Percentiles rank a stretch among this genome's conserved stretches.
Conservation (phyloP, 352 stramenopile genomes). For the Phytophthora megakarya region DNA sequence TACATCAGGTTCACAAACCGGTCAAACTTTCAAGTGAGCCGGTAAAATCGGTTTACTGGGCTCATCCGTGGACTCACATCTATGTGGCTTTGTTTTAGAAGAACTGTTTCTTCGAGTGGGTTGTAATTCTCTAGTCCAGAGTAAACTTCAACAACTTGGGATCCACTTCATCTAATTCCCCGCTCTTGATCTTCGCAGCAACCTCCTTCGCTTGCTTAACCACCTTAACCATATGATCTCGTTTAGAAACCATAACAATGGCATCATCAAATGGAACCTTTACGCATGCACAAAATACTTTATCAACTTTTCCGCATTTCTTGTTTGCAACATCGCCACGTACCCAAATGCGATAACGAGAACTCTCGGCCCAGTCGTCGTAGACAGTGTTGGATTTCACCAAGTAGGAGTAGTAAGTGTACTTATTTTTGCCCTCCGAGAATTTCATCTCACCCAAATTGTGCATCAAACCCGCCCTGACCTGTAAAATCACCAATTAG, state of each 20-base stretch:
- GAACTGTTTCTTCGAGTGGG: no score
- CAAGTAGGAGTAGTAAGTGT: constrained; percentile 9
- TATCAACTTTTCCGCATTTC: background rate
- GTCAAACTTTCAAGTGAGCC: no score
- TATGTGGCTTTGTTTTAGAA: no score
- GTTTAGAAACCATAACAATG: background rate
- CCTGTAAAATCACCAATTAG: background rate
- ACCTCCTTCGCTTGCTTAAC: background rate
- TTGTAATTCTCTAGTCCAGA: background rate
- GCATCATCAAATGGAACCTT: constrained; percentile 24
- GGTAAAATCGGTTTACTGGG: no score
- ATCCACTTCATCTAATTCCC: background rate
- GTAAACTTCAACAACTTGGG: background rate
- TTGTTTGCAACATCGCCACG: background rate
- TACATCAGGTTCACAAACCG: no score
- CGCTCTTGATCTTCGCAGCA: background rate
- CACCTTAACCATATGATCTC: constrained; percentile 5
- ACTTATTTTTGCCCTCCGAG: background rate
- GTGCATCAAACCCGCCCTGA: background rate
- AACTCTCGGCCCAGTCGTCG: constrained; percentile 25
- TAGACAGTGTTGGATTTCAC: constrained; percentile 12
- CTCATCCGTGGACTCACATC: no score
- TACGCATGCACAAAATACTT: background rate
- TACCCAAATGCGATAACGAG: constrained; percentile 28
- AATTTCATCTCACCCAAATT: background rate